Evolutionary conservation across 2,329 filamentous ascomycete genomes (phyloP).

Genomic region (Sporothrix dimorphospora): DNA sequence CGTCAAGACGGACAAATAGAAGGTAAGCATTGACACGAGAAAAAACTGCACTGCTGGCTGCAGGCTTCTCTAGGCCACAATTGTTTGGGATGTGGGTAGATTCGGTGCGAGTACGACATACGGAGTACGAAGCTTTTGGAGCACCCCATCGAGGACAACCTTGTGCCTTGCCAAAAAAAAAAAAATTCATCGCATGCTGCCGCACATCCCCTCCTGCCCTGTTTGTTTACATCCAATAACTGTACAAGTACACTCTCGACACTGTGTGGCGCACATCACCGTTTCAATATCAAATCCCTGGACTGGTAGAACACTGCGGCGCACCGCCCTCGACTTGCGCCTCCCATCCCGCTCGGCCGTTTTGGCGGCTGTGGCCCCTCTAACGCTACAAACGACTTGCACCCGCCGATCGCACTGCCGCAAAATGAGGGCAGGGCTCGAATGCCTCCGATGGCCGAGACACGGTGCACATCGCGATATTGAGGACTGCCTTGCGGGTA

Average conservation of each 20-base stretch:
- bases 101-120: background rate
- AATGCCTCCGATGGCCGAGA: conserved; percentile 25
- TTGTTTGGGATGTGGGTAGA: background rate
- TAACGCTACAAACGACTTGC: background rate
- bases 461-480: conserved; percentile 26
- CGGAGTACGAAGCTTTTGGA: no score
- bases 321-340: background rate
- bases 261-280: background rate
- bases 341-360: background rate
- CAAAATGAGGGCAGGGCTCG: conserved; percentile 14
- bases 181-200: background rate
- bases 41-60: background rate
- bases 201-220: background rate
- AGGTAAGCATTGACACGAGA: background rate
- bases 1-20: background rate
- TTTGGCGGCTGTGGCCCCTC: background rate
- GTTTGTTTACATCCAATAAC: background rate
- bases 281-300: background rate
- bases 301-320: background rate
- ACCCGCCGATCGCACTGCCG: conserved; percentile 20
- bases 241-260: background rate
- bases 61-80: background rate
- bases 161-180: background rate
- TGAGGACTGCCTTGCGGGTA: conserved; percentile 10
- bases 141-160: background rate